Evolutionary conservation across 768 basidiomycete genomes (phyloP).

Genomic region (Hypholoma sublateritium): DNA sequence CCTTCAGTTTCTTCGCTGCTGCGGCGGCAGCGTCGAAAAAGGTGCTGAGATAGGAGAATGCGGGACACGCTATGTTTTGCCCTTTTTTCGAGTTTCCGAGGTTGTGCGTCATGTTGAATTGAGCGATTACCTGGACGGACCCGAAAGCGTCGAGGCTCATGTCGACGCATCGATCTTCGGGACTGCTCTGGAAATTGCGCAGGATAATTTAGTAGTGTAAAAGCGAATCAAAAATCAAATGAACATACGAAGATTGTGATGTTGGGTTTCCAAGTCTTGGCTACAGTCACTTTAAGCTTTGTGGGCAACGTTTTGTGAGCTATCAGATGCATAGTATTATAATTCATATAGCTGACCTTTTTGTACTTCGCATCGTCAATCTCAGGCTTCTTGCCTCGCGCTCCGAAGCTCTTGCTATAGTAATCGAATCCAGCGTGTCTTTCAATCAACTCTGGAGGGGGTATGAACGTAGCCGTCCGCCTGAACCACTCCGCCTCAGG

Average conservation of each 20-base stretch:
- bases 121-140: background rate
- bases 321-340: no score
- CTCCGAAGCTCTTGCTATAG: no score
- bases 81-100: background rate
- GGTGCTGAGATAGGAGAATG: conserved; percentile 19
- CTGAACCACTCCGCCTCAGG: no score
- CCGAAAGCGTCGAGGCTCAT: background rate
- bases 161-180: background rate
- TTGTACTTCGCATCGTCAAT: background rate
- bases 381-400: no score
- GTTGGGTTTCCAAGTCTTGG: background rate
- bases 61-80: conserved; percentile 16
- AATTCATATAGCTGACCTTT: background rate
- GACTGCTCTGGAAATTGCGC: background rate
- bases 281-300: background rate
- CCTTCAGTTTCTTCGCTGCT: conserved; percentile 21
- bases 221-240: no score
- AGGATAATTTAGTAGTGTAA: no score
- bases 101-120: background rate
- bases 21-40: conserved; percentile 29
- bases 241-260: background rate
- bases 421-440: background rate
- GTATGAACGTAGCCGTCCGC: no score
- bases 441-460: background rate
- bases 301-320: no score